Evolutionary conservation across 2,329 filamentous ascomycete genomes (phyloP), one percentile per base, ranked within the genome.

Genomic region (Ophiostoma piceae): DNA sequence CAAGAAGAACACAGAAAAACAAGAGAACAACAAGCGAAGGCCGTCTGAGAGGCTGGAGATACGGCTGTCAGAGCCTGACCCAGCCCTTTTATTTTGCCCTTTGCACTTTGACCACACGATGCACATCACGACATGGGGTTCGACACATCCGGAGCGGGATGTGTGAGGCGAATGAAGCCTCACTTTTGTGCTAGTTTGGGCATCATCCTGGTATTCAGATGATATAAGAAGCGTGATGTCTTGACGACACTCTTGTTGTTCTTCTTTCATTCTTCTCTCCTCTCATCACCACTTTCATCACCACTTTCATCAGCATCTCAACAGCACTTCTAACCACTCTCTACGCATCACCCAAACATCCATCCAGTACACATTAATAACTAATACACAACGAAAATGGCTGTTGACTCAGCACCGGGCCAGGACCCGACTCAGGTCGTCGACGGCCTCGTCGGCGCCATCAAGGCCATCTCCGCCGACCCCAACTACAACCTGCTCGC

Each of bases 401-500:
- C 68, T 12, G 43, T 69, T 37, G 66, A 71, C 9, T 19, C 62
- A n/a, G 69, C 54, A 16, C 26, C 60, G 29, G 37, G n/a, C 66
- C 62, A 65, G 16, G 73, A 73, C 47, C 67, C 71, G 6, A 69
- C 73, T 9, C 69, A 71, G 43, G 71, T 73, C 41, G 69, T 79
- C n/a, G 77, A 77, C 68, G 76, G 75, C 35, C 74, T 79, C 12
- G 76, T 79, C 22, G 75, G 76, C 4, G 77, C 77, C 69, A 77
- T 78, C 72, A 77, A 76, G 67, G 74, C 76, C 71, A 74, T 78
- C 37, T 75, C 77, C 0, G 74, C 76, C 5, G 77, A 79, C 67
- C 71, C 75, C 70, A 78, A 77, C 72, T 79, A 78, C 75, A 77
- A 77, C 73, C 72, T 77, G 12, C 74, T 79, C 12, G 74, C 76